Evolutionary conservation across 208 protist species (phyloP).

Genomic region (Trypanosoma avium): DNA sequence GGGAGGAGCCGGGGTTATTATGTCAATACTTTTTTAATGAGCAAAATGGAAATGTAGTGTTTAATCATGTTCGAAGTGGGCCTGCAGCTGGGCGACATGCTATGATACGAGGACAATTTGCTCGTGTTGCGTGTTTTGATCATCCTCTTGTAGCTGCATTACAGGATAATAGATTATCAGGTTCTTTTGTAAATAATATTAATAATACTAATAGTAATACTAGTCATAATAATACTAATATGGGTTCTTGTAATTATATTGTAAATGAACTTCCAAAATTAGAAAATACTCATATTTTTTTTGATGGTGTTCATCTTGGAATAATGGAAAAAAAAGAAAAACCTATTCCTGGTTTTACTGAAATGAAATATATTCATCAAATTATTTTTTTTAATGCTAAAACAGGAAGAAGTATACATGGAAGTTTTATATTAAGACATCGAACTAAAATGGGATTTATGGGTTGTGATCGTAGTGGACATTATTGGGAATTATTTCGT

Average conservation of each 20-base stretch:
- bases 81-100: conserved; percentile 44
- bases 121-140: conserved; percentile 43
- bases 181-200: not conserved
- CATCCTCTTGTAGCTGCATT: conserved; percentile 39
- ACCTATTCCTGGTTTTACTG: conserved; percentile 16
- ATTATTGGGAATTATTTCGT: conserved; percentile 30
- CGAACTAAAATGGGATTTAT: conserved; percentile 28
- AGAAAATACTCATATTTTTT: conserved; percentile 20
- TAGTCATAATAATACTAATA: too few species aligned
- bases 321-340: conserved; percentile 15
- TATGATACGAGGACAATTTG: conserved; percentile 51
- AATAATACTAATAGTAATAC: not conserved
- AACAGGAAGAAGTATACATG: conserved; percentile 13
- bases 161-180: conserved; percentile 2
- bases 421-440: conserved; percentile 24
- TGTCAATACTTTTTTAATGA: conserved; percentile 85
- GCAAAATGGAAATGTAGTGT: conserved; percentile 76
- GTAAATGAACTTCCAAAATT: conserved; percentile 14
- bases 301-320: conserved; percentile 22
- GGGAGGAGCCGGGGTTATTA: conserved; percentile 74
- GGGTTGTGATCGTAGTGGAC: conserved; percentile 23
- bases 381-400: conserved; percentile 26
- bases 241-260: too few species aligned
- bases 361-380: conserved; percentile 17
- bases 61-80: conserved; percentile 61